Conservation (phyloP, 495 filamentous ascomycete species). For the Tuber aestivum region DNA sequence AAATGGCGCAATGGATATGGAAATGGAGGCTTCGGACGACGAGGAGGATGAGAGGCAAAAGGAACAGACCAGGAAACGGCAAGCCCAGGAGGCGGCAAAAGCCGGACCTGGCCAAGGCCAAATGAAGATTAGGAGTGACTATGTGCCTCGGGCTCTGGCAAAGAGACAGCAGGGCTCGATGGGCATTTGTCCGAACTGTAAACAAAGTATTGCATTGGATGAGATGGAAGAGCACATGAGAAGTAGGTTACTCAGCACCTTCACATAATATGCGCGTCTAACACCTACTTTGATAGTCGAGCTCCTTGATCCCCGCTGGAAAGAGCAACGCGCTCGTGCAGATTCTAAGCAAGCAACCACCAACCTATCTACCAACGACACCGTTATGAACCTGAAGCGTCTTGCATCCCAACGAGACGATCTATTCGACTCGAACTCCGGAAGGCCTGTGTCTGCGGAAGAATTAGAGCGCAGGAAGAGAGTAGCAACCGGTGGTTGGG, state of each 20-base stretch:
- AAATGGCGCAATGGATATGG: slow-evolving; percentile 38
- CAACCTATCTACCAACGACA: slow-evolving; percentile 78
- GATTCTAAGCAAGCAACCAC: slow-evolving; percentile 79
- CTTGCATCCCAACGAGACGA: slow-evolving; percentile 86
- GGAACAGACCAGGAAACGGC: slow-evolving; percentile 64
- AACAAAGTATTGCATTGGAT: slow-evolving; percentile 74
- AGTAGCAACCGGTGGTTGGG: slow-evolving; percentile 54
- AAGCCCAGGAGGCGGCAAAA: slow-evolving; percentile 70
- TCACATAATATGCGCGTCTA: slow-evolving; percentile 11
- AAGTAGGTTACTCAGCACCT: slow-evolving; percentile 49
- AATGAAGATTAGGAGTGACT: slow-evolving; percentile 90
- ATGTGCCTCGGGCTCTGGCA: slow-evolving; percentile 78
- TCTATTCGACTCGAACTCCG: slow-evolving; percentile 74
- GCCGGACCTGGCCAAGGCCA: slow-evolving; percentile 54
- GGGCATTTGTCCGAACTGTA: slow-evolving; percentile 88
- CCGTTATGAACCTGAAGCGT: slow-evolving; percentile 92
- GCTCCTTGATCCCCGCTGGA: slow-evolving; percentile 90
- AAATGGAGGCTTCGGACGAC: slow-evolving; percentile 44
- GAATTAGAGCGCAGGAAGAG: slow-evolving; percentile 72
- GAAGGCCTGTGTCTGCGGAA: slow-evolving; percentile 62
- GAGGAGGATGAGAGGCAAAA: slow-evolving; percentile 65
- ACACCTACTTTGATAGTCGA: slow-evolving; percentile 53
- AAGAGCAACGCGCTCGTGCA: slow-evolving; percentile 84
- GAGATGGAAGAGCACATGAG: slow-evolving; percentile 93
- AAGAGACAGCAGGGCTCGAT: slow-evolving; percentile 58